A percentile compares a stretch with the other conserved stretches of the same genome.
phyloP scores from a whole-genome alignment of 2,329 filamentous ascomycete species.

The Pseudocercospora fuligena region DNA sequence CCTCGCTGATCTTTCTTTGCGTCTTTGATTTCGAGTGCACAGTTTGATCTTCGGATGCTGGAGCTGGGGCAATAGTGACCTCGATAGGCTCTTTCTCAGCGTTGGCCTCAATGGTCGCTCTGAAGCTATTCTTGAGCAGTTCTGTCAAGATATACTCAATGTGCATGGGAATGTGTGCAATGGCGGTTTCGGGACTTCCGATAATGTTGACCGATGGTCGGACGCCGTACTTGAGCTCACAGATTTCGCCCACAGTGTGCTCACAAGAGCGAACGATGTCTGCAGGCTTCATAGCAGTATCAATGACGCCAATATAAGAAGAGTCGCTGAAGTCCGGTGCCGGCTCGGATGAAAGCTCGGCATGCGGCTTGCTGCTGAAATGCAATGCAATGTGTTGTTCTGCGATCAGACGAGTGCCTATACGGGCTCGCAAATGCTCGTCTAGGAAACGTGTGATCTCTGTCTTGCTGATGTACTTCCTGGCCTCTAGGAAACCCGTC shows the following conservation, averaged over 20 bases:
- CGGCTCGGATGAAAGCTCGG: constrained; percentile 55
- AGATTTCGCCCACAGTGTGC: constrained; percentile 91
- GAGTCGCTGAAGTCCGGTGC: constrained; percentile 32
- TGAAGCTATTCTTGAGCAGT: constrained; percentile 94
- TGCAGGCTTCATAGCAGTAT: constrained; percentile 83
- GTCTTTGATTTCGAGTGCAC: constrained; percentile 22
- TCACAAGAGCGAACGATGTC: constrained; percentile 83
- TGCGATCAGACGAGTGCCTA: constrained; percentile 90
- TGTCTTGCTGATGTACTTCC: constrained; percentile 80
- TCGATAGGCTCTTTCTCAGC: constrained; percentile 81
- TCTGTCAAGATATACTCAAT: constrained; percentile 97
- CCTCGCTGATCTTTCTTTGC: constrained; percentile 19
- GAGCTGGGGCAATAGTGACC: constrained; percentile 82
- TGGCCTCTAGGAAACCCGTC: constrained; percentile 88
- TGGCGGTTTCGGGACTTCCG: constrained; percentile 83
- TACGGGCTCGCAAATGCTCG: constrained; percentile 88
- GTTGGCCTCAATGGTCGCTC: constrained; percentile 86
- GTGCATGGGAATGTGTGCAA: constrained; percentile 94
- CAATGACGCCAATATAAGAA: constrained; percentile 91
- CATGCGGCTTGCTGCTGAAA: constrained; percentile 72
- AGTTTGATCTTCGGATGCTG: constrained; percentile 50
- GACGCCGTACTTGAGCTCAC: constrained; percentile 92
- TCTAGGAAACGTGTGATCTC: constrained; percentile 94
- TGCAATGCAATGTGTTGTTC: constrained; percentile 97
- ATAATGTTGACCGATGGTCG: constrained; percentile 80